Percentiles rank a stretch among this genome's conserved stretches.
Conservation (phyloP, 1,139 yeast species). For the Torulaspora pretoriensis region DNA sequence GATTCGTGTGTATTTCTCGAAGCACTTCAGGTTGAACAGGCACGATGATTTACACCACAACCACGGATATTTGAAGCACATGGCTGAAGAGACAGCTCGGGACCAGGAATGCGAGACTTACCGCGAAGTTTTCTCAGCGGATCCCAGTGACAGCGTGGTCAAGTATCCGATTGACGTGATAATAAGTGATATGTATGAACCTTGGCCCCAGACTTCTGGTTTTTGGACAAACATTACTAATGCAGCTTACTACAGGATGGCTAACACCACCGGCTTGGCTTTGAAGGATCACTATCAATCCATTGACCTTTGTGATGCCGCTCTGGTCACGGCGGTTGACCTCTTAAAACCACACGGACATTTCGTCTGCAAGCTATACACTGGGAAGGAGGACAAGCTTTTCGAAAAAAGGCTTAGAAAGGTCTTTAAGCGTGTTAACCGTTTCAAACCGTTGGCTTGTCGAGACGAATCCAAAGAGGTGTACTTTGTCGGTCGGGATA, state of each 20-base stretch:
- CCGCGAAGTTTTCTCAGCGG: slow-evolving; percentile 17
- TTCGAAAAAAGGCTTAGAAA: slow-evolving; percentile 53
- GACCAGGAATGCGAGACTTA: slow-evolving; percentile 17
- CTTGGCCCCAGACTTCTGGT: slow-evolving; percentile 61
- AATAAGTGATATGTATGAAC: slow-evolving; percentile 83
- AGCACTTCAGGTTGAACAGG: slow-evolving; percentile 36
- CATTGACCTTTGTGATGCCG: slow-evolving; percentile 86
- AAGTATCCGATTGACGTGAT: slow-evolving; percentile 58
- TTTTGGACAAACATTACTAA: slow-evolving; percentile 72
- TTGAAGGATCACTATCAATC: slow-evolving; percentile 55
- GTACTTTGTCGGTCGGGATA: slow-evolving; percentile 62
- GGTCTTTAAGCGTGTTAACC: slow-evolving; percentile 55
- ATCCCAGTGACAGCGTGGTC: slow-evolving; percentile 9
- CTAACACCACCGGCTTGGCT: slow-evolving; percentile 62
- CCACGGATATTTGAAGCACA: slow-evolving; percentile 29
- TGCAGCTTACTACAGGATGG: slow-evolving; percentile 73
- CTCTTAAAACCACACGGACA: slow-evolving; percentile 64
- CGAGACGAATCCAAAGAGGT: slow-evolving; percentile 62
- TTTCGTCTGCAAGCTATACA: slow-evolving; percentile 67
- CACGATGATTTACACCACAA: slow-evolving; percentile 28
- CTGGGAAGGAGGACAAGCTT: slow-evolving; percentile 63
- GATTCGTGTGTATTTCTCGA: slow-evolving; percentile 54
- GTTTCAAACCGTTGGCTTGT: slow-evolving; percentile 59
- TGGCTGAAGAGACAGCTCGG: slow-evolving; percentile 16
- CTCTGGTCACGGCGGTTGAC: slow-evolving; percentile 69